Conservation (phyloP, 2,329 filamentous ascomycete genomes). For the Fusarium duplospermum region DNA sequence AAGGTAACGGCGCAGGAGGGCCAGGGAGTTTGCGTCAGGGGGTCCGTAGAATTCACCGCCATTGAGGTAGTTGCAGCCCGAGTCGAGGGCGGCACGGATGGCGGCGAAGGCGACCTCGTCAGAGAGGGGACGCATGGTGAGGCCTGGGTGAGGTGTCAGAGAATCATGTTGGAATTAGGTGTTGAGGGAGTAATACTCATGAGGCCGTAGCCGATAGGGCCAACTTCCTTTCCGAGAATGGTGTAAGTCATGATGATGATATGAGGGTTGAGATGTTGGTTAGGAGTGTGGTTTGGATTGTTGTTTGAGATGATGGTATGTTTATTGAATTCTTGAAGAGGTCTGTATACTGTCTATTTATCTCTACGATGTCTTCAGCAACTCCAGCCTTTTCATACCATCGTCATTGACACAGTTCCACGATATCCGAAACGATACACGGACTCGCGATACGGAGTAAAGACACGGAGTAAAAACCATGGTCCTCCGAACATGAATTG, state of each 20-base stretch:
- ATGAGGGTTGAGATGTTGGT: not conserved
- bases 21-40: conserved; percentile 63
- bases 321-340: not conserved
- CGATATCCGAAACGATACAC: not conserved
- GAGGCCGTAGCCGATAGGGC: conserved; percentile 42
- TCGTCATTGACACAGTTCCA: not conserved
- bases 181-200: conserved; percentile 32
- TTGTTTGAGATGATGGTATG: not conserved
- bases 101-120: conserved; percentile 60
- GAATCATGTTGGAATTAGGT: conserved; percentile 24
- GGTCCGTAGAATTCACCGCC: conserved; percentile 72
- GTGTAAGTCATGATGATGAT: conserved; percentile 37
- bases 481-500: not conserved
- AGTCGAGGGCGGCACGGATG: conserved; percentile 62
- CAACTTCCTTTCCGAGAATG: conserved; percentile 38
- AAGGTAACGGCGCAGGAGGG: conserved; percentile 70
- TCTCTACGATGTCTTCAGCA: not conserved
- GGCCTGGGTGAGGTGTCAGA: conserved; percentile 27
- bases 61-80: conserved; percentile 63
- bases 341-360: conserved; percentile 13
- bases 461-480: not conserved
- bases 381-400: not conserved
- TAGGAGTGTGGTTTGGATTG: not conserved
- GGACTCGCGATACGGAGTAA: conserved; percentile 1
- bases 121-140: conserved; percentile 32